Conservation (phyloP, 768 basidiomycete species). For the Mycena leptocephala region DNA sequence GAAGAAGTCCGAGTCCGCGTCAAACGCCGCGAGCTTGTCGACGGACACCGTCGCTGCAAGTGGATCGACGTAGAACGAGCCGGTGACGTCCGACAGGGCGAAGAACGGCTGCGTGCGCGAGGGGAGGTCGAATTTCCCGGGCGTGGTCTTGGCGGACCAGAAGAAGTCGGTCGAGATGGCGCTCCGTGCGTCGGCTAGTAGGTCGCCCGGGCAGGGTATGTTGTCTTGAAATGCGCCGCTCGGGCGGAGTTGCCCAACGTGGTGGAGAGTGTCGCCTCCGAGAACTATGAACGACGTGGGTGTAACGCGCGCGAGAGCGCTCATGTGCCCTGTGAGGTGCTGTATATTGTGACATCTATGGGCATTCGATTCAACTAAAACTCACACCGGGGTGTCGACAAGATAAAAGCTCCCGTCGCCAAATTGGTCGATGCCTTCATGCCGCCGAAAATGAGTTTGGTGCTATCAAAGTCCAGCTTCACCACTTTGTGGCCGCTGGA, state of each 20-base stretch:
- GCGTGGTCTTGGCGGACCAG: constrained; percentile 12
- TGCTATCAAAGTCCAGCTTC: constrained; percentile 9
- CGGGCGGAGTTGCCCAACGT: constrained; percentile 35
- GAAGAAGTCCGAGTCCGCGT: constrained; percentile 35
- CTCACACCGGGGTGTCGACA: constrained; percentile 35
- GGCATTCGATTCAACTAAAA: not conserved
- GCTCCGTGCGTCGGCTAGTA: constrained; percentile 12
- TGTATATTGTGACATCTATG: not conserved
- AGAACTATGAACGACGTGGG: constrained; percentile 32
- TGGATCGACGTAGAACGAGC: constrained; percentile 29
- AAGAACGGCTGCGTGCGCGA: constrained; percentile 29
- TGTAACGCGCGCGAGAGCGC: constrained; percentile 33
- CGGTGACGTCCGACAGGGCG: constrained; percentile 19
- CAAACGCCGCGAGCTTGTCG: constrained; percentile 30
- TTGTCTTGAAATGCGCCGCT: constrained; percentile 9
- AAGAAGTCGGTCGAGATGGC: constrained; percentile 30
- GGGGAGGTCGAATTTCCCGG: constrained; percentile 24
- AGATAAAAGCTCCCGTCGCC: constrained; percentile 34
- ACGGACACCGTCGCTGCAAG: constrained; percentile 4
- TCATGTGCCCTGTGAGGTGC: constrained; percentile 36
- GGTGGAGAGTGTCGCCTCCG: constrained; percentile 38
- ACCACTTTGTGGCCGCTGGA: constrained; percentile 13
- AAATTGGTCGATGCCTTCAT: constrained; percentile 30
- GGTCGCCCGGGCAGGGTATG: constrained; percentile 31
- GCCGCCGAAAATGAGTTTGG: constrained; percentile 23